Base-by-base conservation (phyloP, 306 rosid genomes). In the Pueraria montana region DNA sequence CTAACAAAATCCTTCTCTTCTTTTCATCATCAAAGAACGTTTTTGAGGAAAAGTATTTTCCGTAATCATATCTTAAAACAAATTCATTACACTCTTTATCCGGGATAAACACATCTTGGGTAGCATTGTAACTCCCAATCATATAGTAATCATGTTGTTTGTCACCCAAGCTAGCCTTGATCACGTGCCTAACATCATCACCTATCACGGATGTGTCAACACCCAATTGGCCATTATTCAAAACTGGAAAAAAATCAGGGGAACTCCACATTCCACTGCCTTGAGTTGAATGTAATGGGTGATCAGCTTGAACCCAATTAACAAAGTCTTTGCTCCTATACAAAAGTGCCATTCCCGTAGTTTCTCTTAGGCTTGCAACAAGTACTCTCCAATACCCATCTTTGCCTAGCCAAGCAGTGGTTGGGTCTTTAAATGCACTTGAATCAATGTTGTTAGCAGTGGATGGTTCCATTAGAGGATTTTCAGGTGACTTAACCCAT, bases 191-290 rank as follows among this genome's bases (percentile, higher is more conserved):
- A 32, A 89, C 90, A n/a, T 14, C 2, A 3, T 23, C 43, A 13
- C 81, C 84, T 32, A n/a, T 45, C 4, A 50, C 45, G 0, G 89
- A 90, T 0, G 97, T 87, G 43, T 90, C 94, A 42, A 92, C 34
- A 36, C 98, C 98, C 1, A 30, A 1, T 3, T 2, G 10, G 4
- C 84, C 14, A 0, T 38, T 21, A 0, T 38, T 80, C 23, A 82
- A 50, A 12, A 93, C 98, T 0, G 98, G 98, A 30, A 21, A 95
- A 34, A 95, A 95, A 84, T 93, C 97, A 0, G 97, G 97, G 20
- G 97, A 95, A 21, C 93, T 98, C 98, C 98, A 95, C 98, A 95
- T 93, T 74, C 98, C 97, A 5, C 88, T 86, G 0, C 77, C 78
- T 4, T 78, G 3, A 0, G 79, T 79, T 0, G 97, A 90, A 80